These are phyloP conservation scores for Leccinum olivaceopallidum DNA, from an alignment of 768 basidiomycete genomes.

Conservation along the genomic window DNA sequence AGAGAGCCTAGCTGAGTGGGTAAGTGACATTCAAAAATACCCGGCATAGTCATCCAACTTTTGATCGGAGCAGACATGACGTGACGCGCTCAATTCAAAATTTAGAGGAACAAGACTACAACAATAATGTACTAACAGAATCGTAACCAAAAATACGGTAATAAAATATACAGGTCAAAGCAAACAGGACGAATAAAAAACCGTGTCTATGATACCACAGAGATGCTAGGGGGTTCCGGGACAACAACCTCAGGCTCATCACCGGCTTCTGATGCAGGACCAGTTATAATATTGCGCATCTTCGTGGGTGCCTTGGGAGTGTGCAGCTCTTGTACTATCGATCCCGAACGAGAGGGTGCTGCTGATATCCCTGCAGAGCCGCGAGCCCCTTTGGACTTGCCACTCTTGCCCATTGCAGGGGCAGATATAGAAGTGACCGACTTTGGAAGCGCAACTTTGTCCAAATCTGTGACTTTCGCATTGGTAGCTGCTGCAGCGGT, in stretches of 20 bases:
- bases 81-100: neutral
- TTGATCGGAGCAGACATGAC: neutral
- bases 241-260: constrained; percentile 44
- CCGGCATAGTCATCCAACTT: too few relatives aligned
- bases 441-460: constrained; percentile 36
- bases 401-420: constrained; percentile 38
- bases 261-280: constrained; percentile 51
- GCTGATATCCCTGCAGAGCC: constrained; percentile 45
- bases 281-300: constrained; percentile 62
- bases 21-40: neutral
- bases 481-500: constrained; percentile 27
- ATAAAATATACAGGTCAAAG: constrained; percentile 14
- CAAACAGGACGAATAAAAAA: constrained; percentile 9
- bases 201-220: constrained; percentile 20
- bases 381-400: constrained; percentile 41
- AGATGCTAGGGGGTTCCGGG: constrained; percentile 20
- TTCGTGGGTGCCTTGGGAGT: constrained; percentile 57
- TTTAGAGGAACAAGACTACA: neutral
- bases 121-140: neutral
- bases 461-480: constrained; percentile 30
- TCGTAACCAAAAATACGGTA: constrained; percentile 17
- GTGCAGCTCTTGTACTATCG: constrained; percentile 47
- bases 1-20: neutral
- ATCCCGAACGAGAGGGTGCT: constrained; percentile 59
- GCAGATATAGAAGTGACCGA: constrained; percentile 48